Evolutionary conservation across 805 yeast species (phyloP).

Genomic region (Myxozyma sirexii): DNA sequence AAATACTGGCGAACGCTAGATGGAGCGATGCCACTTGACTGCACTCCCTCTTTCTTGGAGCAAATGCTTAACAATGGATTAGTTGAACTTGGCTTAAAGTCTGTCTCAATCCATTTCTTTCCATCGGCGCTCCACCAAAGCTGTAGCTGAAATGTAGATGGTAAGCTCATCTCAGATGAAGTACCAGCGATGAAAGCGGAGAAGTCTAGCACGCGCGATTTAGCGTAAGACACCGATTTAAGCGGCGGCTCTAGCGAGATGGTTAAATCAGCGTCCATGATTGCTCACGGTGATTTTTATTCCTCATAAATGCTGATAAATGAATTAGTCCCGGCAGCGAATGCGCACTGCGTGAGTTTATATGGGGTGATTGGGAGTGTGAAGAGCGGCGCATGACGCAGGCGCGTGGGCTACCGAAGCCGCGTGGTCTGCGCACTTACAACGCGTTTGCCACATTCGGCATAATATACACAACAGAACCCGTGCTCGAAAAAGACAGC

Average conservation of each 20-base stretch:
- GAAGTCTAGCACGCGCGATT: conserved; percentile 24
- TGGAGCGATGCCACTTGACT: background rate
- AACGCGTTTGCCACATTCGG: background rate
- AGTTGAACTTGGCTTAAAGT: background rate
- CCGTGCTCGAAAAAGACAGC: background rate
- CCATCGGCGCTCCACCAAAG: conserved; percentile 29
- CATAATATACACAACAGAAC: background rate
- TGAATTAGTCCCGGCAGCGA: background rate
- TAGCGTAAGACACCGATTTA: conserved; percentile 9
- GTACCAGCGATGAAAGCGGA: conserved; percentile 15
- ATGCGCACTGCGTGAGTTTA: background rate
- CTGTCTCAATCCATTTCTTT: conserved; percentile 17
- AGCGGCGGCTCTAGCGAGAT: conserved; percentile 25
- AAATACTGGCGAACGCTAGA: background rate
- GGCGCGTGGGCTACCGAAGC: conserved; percentile 4
- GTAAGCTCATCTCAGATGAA: background rate
- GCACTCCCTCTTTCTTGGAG: background rate
- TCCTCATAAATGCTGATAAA: background rate
- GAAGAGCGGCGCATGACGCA: conserved; percentile 6
- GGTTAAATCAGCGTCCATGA: background rate
- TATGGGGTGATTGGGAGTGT: background rate
- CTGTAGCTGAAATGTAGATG: conserved; percentile 12
- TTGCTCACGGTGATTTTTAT: too few relatives aligned
- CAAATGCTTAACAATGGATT: background rate
- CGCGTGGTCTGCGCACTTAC: background rate